phyloP scores from a whole-genome alignment of 805 yeast genomes.

The Pichia deserticola region DNA sequence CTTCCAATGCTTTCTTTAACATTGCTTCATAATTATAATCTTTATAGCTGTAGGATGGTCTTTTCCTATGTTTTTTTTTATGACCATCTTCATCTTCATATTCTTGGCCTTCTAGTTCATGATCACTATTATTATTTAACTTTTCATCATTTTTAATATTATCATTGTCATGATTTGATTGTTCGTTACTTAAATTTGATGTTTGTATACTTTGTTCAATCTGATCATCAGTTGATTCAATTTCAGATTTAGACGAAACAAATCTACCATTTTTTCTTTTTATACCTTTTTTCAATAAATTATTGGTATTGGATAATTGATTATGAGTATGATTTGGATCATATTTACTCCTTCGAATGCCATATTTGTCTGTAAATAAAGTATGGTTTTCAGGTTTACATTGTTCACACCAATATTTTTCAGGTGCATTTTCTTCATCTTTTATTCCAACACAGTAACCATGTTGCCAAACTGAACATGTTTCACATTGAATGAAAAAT shows the following conservation, averaged over 20 bases:
- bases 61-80: slow-evolving; percentile 7
- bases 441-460: slow-evolving; percentile 89
- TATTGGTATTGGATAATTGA: background rate
- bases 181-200: slow-evolving; percentile 9
- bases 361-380: slow-evolving; percentile 37
- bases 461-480: slow-evolving; percentile 95
- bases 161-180: background rate
- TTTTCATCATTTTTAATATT: slow-evolving; percentile 6
- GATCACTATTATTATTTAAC: too few species aligned
- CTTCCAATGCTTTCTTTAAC: slow-evolving; percentile 43
- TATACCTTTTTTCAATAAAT: background rate
- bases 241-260: background rate
- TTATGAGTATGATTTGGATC: slow-evolving; percentile 30
- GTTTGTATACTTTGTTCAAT: background rate
- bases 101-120: background rate
- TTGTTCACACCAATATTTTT: slow-evolving; percentile 88
- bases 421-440: slow-evolving; percentile 73
- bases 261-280: slow-evolving; percentile 25
- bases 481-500: slow-evolving; percentile 76
- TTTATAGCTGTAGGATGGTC: slow-evolving; percentile 15
- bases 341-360: slow-evolving; percentile 43
- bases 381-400: slow-evolving; percentile 83
- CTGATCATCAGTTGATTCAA: slow-evolving; percentile 8
- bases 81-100: slow-evolving; percentile 5
- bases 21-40: slow-evolving; percentile 28